Evolutionary conservation across 2,329 filamentous ascomycete species (phyloP), one percentile per base, ranked within the genome.

Genomic region (Trichoderma simmonsii): DNA sequence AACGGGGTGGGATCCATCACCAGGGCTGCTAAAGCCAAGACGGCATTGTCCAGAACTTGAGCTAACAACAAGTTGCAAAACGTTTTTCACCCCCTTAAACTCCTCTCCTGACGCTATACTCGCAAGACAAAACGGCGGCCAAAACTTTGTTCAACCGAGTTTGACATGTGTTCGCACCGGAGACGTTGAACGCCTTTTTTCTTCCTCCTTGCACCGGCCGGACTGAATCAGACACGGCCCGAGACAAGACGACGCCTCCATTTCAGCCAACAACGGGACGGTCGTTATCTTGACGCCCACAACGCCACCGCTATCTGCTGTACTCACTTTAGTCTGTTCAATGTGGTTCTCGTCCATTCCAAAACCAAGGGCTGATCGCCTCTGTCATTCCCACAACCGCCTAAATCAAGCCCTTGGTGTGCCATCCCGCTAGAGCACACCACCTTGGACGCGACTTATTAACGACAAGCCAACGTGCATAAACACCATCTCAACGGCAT

Each of bases 41-140:
- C 18, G 26, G 36, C 30, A 48, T 65, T 65, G 43, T 36, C 65
- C 65, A 57, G 54, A 30, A 24, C 32, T 57, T 24, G 30, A 32
- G 54, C 65, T 68, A 68, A 34, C 57, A 59, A 54, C 57, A 9
- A 8, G 30, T 56, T 18, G 21, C 51, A 54, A 67, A 57, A 56
- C 64, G 24, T 39, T 12, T n/a, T 34, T 18, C 63, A 15, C 21
- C 64, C 60, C 60, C 39, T 59, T 57, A 59, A 30, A 59, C 32
- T 67, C 18, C 54, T 67, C 64, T 57, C 51, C 64, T 67, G 64
- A n/a, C 64, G 64, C 64, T 34, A 67, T 24, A 32, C 64, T 39
- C 32, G 26, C 64, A 67, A 14, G 34, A 30, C 59, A 26, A 67
- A 67, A 67, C 64, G 64, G 51, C 64, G 64, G 64, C 51, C 24